phyloP scores from a whole-genome alignment of 495 filamentous ascomycete species.

The Neurospora sp. region DNA sequence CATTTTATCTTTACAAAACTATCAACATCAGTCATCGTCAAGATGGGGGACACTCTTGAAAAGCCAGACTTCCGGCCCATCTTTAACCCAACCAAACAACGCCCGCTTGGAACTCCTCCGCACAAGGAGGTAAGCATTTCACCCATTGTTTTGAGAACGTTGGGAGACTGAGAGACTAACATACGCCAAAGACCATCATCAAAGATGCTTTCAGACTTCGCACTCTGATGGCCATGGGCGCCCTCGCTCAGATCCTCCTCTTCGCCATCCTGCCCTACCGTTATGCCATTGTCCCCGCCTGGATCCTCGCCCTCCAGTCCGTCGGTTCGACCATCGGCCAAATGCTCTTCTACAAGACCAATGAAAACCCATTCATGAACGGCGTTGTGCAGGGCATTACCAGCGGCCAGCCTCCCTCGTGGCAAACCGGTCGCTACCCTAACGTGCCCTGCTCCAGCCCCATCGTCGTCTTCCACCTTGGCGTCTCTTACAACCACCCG shows the following conservation, averaged over 20 bases:
- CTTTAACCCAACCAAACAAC: not conserved
- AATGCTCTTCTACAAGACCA: not conserved
- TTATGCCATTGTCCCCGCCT: constrained; percentile 24
- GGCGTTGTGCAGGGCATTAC: constrained; percentile 3
- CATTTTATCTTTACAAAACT: not conserved
- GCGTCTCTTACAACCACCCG: constrained; percentile 20
- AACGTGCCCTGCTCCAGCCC: not conserved
- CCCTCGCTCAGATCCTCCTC: constrained; percentile 26
- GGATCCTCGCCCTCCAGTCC: constrained; percentile 25
- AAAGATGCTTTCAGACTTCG: constrained; percentile 24
- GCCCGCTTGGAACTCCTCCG: not conserved
- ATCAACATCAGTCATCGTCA: not conserved
- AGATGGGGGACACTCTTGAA: not conserved
- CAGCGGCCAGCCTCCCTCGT: constrained; percentile 4
- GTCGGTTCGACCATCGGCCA: constrained; percentile 16
- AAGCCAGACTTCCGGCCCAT: not conserved
- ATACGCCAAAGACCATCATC: not conserved
- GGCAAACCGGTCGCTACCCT: not conserved
- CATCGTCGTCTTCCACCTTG: constrained; percentile 19
- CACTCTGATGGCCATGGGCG: constrained; percentile 37
- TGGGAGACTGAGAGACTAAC: not conserved
- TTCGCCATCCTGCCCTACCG: constrained; percentile 27
- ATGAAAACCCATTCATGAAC: not conserved
- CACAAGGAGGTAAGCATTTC: not conserved
- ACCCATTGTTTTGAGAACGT: not conserved